phyloP scores from a whole-genome alignment of 2,329 filamentous ascomycete genomes.

The Fusarium udum region DNA sequence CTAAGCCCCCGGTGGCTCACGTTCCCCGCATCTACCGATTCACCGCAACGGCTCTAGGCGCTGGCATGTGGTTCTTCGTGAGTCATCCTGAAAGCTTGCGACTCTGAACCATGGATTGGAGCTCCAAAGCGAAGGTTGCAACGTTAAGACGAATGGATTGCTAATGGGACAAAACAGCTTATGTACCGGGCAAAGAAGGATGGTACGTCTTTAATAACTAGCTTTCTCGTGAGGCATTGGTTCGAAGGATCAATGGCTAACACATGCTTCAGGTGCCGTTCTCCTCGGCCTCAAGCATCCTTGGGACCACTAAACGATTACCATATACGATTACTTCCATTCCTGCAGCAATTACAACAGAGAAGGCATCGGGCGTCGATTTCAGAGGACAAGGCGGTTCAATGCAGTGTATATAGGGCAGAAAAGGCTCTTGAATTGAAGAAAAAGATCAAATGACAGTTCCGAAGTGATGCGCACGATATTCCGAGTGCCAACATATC shows the following conservation, averaged over 20 bases:
- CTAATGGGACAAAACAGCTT: slow-evolving; percentile 63
- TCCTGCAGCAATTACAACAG: slow-evolving; percentile 16
- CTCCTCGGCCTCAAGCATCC: slow-evolving; percentile 95
- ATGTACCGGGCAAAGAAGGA: slow-evolving; percentile 98
- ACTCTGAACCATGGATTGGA: neutral
- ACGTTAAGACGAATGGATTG: slow-evolving; percentile 1
- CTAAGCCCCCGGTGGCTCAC: slow-evolving; percentile 57
- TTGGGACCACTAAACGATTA: slow-evolving; percentile 81
- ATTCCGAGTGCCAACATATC: neutral
- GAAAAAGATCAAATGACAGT: slow-evolving; percentile 1
- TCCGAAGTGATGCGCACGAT: neutral
- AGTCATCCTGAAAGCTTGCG: slow-evolving; percentile 47
- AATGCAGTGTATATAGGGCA: slow-evolving; percentile 39
- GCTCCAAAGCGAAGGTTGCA: neutral
- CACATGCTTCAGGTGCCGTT: slow-evolving; percentile 65
- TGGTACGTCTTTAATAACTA: slow-evolving; percentile 59
- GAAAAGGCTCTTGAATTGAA: slow-evolving; percentile 26
- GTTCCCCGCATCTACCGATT: slow-evolving; percentile 78
- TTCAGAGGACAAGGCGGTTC: neutral
- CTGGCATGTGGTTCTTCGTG: slow-evolving; percentile 99
- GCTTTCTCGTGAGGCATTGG: neutral
- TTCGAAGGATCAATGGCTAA: slow-evolving; percentile 7
- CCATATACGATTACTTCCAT: slow-evolving; percentile 25
- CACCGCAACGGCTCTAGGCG: slow-evolving; percentile 85
- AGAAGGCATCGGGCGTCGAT: slow-evolving; percentile 2